phyloP scores from a whole-genome alignment of 208 protist species.

The Leishmania braziliensis region DNA sequence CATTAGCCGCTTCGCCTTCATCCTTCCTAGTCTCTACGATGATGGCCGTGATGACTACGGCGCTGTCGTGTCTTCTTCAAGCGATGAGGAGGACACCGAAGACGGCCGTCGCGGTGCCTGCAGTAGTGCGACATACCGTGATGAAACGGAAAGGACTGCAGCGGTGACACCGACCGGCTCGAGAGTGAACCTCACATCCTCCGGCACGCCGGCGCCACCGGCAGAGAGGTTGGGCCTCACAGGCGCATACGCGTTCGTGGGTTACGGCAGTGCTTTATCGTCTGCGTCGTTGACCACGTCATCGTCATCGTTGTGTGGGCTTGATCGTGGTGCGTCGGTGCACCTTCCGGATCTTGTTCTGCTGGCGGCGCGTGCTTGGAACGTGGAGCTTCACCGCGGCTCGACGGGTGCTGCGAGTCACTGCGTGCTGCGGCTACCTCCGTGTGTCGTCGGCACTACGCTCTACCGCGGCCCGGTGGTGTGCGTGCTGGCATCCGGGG shows the following conservation, averaged over 20 bases:
- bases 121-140: background rate
- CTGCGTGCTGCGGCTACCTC: slow-evolving; percentile 25
- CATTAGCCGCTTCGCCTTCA: slow-evolving; percentile 19
- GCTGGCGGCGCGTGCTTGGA: slow-evolving; percentile 26
- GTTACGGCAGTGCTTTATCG: background rate
- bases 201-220: background rate
- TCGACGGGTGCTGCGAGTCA: slow-evolving; percentile 2
- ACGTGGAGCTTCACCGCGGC: slow-evolving; percentile 28
- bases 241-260: slow-evolving; percentile 11
- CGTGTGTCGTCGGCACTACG: slow-evolving; percentile 5
- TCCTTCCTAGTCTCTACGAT: background rate
- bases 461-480: slow-evolving; percentile 9
- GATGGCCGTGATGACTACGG: background rate
- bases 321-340: background rate
- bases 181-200: background rate
- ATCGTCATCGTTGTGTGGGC: background rate
- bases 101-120: background rate
- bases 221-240: slow-evolving; percentile 1
- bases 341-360: background rate
- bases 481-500: slow-evolving; percentile 21
- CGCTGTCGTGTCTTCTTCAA: background rate
- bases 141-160: background rate
- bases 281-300: background rate
- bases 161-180: background rate
- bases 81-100: slow-evolving; percentile 1